Evolutionary conservation across 2,329 filamentous ascomycete genomes (phyloP).

Genomic region (Mariannaea elegans): DNA sequence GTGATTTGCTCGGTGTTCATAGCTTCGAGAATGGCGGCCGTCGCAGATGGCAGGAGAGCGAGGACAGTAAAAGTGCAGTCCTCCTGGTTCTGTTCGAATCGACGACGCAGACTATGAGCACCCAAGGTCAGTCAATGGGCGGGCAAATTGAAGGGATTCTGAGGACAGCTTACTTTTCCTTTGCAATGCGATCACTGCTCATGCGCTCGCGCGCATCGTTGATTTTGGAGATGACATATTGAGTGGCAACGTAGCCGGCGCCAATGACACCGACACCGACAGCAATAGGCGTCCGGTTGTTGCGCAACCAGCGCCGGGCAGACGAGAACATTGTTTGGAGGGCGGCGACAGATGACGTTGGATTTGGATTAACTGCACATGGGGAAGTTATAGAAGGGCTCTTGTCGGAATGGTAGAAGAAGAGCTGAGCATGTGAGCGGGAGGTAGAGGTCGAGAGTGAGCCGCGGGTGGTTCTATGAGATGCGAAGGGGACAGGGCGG

Average conservation of each 20-base stretch:
- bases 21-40: slow-evolving; percentile 85
- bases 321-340: slow-evolving; percentile 66
- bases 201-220: slow-evolving; percentile 94
- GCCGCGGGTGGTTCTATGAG: background rate
- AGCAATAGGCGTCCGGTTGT: slow-evolving; percentile 89
- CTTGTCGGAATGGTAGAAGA: background rate
- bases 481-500: background rate
- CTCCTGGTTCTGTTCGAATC: slow-evolving; percentile 98
- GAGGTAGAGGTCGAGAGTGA: background rate
- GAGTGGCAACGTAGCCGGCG: slow-evolving; percentile 88
- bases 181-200: slow-evolving; percentile 93
- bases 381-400: slow-evolving; percentile 11
- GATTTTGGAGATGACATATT: slow-evolving; percentile 92
- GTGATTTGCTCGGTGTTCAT: slow-evolving; percentile 94
- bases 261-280: slow-evolving; percentile 88
- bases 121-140: slow-evolving; percentile 8
- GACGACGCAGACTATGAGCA: slow-evolving; percentile 78
- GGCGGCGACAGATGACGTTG: slow-evolving; percentile 9
- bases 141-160: background rate
- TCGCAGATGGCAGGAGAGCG: slow-evolving; percentile 91
- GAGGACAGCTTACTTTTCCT: slow-evolving; percentile 80
- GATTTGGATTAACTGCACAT: slow-evolving; percentile 30
- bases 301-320: slow-evolving; percentile 88
- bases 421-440: slow-evolving; percentile 15
- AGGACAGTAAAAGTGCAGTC: slow-evolving; percentile 98